Evolutionary conservation across 2,329 filamentous ascomycete species (phyloP).

Genomic region (Fusarium sp.): DNA sequence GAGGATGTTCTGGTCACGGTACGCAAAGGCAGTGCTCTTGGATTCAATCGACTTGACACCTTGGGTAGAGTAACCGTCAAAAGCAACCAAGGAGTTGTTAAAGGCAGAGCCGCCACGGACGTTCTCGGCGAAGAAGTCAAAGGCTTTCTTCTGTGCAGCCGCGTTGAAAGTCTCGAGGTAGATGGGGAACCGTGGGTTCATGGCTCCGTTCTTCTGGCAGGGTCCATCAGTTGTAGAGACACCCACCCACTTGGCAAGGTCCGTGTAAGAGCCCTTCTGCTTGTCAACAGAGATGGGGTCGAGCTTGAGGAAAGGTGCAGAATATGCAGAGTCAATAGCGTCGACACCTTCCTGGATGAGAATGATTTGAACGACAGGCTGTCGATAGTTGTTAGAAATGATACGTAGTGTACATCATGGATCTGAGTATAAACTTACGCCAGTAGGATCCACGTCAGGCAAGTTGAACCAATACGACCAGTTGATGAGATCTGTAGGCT

Average conservation of each 20-base stretch:
- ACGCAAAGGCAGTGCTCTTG: slow-evolving; percentile 26
- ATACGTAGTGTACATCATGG: too few relatives aligned
- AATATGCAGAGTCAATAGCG: slow-evolving; percentile 51
- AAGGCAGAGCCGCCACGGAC: slow-evolving; percentile 16
- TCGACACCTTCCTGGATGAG: slow-evolving; percentile 56
- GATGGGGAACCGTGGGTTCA: slow-evolving; percentile 38
- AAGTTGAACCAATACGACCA: slow-evolving; percentile 59
- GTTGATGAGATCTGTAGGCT: slow-evolving; percentile 56
- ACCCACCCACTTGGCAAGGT: slow-evolving; percentile 33
- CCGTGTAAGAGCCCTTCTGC: slow-evolving; percentile 27
- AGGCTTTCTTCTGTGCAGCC: slow-evolving; percentile 22
- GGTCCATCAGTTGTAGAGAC: slow-evolving; percentile 21
- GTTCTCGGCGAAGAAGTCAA: slow-evolving; percentile 21
- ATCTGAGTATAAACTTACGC: slow-evolving; percentile 41
- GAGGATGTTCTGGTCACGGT: slow-evolving; percentile 33
- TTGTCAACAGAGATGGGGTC: slow-evolving; percentile 48
- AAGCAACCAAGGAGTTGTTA: slow-evolving; percentile 56
- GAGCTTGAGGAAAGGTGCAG: slow-evolving; percentile 55
- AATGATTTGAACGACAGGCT: slow-evolving; percentile 54
- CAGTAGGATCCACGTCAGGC: slow-evolving; percentile 51
- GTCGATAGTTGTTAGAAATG: fast-evolving
- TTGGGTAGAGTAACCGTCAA: slow-evolving; percentile 61
- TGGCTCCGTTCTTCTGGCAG: slow-evolving; percentile 34
- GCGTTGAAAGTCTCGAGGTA: slow-evolving; percentile 32
- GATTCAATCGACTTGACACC: slow-evolving; percentile 44